Percentiles rank a stretch among this genome's conserved stretches.
These are phyloP conservation scores for Scolecobasidium constrictum DNA, from an alignment of 2,329 filamentous ascomycete species.

Conservation along the genomic window DNA sequence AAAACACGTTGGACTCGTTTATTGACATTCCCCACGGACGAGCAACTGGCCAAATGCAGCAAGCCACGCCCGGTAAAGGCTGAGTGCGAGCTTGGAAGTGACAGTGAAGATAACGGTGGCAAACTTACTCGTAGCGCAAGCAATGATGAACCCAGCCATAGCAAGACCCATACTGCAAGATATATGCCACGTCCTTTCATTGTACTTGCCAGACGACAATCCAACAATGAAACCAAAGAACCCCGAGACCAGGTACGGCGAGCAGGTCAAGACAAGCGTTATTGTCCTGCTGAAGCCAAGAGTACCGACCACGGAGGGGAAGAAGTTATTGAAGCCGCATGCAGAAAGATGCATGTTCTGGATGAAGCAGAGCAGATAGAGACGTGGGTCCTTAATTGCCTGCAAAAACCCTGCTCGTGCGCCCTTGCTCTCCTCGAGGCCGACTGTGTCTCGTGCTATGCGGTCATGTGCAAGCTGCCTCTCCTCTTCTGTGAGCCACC, in stretches of 20 bases:
- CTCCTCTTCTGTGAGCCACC: slow-evolving; percentile 30
- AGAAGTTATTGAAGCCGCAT: slow-evolving; percentile 35
- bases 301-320: slow-evolving; percentile 36
- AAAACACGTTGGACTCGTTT: too few relatives aligned
- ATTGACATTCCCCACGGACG: too few relatives aligned
- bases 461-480: slow-evolving; percentile 35
- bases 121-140: slow-evolving; percentile 20
- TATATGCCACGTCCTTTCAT: slow-evolving; percentile 31
- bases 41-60: too few relatives aligned
- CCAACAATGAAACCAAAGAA: slow-evolving; percentile 20
- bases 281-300: slow-evolving; percentile 39
- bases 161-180: slow-evolving; percentile 24
- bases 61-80: too few relatives aligned
- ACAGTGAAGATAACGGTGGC: slow-evolving; percentile 22
- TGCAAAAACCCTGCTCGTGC: slow-evolving; percentile 12
- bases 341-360: slow-evolving; percentile 26
- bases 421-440: not conserved
- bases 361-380: slow-evolving; percentile 45
- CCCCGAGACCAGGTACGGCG: slow-evolving; percentile 22
- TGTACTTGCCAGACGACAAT: slow-evolving; percentile 26
- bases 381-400: slow-evolving; percentile 38
- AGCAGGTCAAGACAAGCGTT: slow-evolving; percentile 39
- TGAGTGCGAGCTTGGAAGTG: too few relatives aligned
- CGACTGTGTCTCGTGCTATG: slow-evolving; percentile 31
- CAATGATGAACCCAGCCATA: slow-evolving; percentile 26